Evolutionary conservation across 345 rosid genomes (phyloP).

Genomic region (Eucalyptus sp.): DNA sequence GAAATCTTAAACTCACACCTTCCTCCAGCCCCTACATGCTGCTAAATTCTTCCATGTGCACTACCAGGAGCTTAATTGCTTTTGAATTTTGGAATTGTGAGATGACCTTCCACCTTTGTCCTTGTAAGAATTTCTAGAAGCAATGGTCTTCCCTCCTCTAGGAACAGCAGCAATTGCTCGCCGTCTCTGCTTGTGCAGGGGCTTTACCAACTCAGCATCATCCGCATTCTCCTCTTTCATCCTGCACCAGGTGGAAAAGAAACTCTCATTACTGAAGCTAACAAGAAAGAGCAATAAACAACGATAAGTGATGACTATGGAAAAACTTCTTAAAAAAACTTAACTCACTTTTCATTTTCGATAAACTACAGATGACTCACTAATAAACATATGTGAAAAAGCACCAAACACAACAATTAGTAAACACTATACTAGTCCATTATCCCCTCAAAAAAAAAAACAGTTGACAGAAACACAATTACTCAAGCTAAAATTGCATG

Average conservation of each 20-base stretch:
- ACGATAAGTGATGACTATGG: neutral
- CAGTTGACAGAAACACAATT: neutral
- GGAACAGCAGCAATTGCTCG: slow-evolving; percentile 51
- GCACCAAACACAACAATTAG: neutral
- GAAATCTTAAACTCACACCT: neutral
- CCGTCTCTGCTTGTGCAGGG: slow-evolving; percentile 64
- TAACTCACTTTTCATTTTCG: neutral
- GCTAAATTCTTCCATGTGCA: neutral
- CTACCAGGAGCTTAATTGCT: slow-evolving; percentile 31
- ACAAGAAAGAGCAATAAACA: neutral
- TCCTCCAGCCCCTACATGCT: neutral
- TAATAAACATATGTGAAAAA: neutral
- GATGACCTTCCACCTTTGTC: slow-evolving; percentile 72
- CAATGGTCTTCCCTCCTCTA: slow-evolving; percentile 31
- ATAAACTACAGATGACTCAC: neutral
- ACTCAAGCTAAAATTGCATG: neutral
- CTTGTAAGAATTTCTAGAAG: slow-evolving; percentile 80
- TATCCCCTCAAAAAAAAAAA: neutral
- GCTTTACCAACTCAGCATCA: slow-evolving; percentile 40
- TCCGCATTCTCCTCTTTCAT: slow-evolving; percentile 10
- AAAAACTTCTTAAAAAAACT: neutral
- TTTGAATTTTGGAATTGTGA: slow-evolving; percentile 51
- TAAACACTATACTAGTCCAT: neutral
- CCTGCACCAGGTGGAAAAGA: slow-evolving; percentile 2
- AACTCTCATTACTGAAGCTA: neutral